Base-by-base conservation (phyloP, 805 yeast species). In the Yarrowia sp. region DNA sequence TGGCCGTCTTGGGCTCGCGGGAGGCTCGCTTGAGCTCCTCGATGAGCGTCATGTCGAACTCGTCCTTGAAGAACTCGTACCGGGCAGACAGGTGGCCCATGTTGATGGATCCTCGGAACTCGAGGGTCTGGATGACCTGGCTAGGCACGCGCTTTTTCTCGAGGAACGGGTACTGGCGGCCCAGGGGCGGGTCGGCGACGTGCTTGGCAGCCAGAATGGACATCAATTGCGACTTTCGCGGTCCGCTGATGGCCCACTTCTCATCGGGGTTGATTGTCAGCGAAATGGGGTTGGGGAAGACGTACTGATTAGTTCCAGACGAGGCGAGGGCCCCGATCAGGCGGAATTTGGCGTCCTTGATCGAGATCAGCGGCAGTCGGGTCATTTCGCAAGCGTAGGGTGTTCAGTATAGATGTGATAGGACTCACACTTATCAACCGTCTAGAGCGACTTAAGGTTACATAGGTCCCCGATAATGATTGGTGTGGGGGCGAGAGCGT, bases 21-120 rank as follows among this genome's bases (percentile, higher is more conserved):
- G 81, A 74, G 58, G 71, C 84, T 81, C 19, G 62, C 27, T 87
- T 80, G 16, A 88, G 80, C 63, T 86, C 84, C 61, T 83, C 75
- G 19, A 78, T 78, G 16, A 91, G 82, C 12, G 87, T 83, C 65
- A 83, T 85, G 71, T 93, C 97, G 65, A 87, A 85, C 63, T 83
- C 90, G 65, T 93, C 97, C 64, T 92, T 87, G 71, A 83, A 89
- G 62, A 83, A 84, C 73, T 93, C 99, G 70, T 90, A 93, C 59
- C 99, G 74, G 0, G 98, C 97, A 58, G 96, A 85, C 33, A 93
- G 68, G 76, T 92, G 96, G 0, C 91, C 88, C 8, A 78, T 76
- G 32, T 67, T 66, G 36, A 73, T 66, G 14, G 84, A 76, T 27
- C 82, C 81, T 62, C 78, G 77, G 66, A 83, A 84, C 65, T 77